Conservation (phyloP, 129 eudicot species). For the Escallonia rubra region DNA sequence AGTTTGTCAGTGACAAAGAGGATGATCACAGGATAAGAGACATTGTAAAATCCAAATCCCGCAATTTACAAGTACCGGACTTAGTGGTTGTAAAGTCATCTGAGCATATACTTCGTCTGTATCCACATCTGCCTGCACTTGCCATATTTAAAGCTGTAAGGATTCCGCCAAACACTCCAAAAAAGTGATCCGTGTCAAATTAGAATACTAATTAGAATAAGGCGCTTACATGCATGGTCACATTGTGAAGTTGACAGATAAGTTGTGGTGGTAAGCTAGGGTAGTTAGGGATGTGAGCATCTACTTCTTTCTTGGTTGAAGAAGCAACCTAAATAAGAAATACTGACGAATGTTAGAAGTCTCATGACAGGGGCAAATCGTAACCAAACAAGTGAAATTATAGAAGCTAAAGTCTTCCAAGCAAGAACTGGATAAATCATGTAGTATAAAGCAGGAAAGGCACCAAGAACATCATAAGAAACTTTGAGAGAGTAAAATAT, state of each 20-base stretch:
- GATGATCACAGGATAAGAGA: not conserved
- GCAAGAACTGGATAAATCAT: no score
- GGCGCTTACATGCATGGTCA: constrained; percentile 80
- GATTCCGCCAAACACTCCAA: not conserved
- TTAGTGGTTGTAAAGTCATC: constrained; percentile 86
- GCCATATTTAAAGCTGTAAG: not conserved
- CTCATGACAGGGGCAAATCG: no score
- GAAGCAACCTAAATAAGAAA: constrained; percentile 62
- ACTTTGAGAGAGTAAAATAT: no score
- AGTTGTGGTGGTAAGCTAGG: constrained; percentile 91
- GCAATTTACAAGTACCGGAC: constrained; percentile 35
- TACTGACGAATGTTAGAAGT: not conserved
- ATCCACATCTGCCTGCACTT: constrained; percentile 80
- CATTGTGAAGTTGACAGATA: constrained; percentile 88
- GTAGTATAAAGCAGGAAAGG: no score
- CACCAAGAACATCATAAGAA: no score
- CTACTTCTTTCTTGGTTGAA: constrained; percentile 81
- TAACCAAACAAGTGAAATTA: no score
- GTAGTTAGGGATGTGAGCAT: constrained; percentile 79
- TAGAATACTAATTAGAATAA: not conserved
- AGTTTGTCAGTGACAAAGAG: not conserved
- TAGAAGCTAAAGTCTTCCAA: no score
- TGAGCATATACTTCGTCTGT: constrained; percentile 94
- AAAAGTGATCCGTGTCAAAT: not conserved
- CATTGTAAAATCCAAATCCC: not conserved